Conservation (phyloP, 2,329 filamentous ascomycete genomes). For the Cladobotryum protrusum region DNA sequence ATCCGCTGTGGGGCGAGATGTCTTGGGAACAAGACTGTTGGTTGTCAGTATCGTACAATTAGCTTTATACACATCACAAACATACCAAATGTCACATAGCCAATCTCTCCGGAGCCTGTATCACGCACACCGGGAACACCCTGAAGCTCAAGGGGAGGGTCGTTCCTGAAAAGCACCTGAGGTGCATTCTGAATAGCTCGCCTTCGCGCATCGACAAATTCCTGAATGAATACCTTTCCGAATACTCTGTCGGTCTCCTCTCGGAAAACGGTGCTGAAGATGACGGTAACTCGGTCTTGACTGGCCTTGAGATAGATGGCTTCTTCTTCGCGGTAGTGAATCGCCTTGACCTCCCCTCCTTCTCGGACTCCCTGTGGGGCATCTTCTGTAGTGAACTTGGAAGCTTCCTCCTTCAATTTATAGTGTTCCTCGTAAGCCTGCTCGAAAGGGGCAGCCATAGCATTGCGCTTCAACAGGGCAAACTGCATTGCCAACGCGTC, state of each 20-base stretch:
- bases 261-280: constrained; percentile 96
- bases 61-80: not conserved
- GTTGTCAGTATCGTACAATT: constrained; percentile 15
- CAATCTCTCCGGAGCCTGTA: constrained; percentile 75
- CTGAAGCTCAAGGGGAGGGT: constrained; percentile 87
- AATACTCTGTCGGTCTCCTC: constrained; percentile 98
- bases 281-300: constrained; percentile 95
- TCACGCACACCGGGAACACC: constrained; percentile 75
- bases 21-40: constrained; percentile 82
- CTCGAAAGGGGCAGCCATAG: constrained; percentile 98
- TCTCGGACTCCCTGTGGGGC: constrained; percentile 86
- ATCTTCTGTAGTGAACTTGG: constrained; percentile 87
- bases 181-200: constrained; percentile 97
- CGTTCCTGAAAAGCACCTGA: constrained; percentile 92
- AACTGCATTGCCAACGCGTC: constrained; percentile 84
- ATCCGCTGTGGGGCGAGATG: constrained; percentile 87
- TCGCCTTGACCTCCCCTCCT: constrained; percentile 87
- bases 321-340: constrained; percentile 98
- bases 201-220: constrained; percentile 93
- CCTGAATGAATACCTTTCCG: constrained; percentile 96
- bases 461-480: constrained; percentile 91
- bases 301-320: constrained; percentile 98
- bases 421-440: constrained; percentile 93
- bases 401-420: constrained; percentile 76
- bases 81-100: constrained; percentile 96